Percentiles rank a stretch among this genome's conserved stretches.
Evolutionary conservation across 1,284 basidiomycete species (phyloP).

Genomic region (Irpex lacteus): DNA sequence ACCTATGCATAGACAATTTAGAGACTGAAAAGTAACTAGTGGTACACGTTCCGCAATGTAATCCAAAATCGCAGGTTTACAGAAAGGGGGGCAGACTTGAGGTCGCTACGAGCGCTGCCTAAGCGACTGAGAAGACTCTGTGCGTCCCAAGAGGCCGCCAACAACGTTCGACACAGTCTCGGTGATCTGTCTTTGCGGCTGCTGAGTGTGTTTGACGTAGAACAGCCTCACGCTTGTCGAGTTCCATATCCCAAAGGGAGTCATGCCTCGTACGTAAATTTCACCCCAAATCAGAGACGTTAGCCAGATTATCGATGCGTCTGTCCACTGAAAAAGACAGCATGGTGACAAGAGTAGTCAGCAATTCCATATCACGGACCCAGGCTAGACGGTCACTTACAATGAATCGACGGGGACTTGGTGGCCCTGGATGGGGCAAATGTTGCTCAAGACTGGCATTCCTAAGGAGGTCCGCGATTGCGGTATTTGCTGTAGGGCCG

Average conservation of each 20-base stretch:
- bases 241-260: conserved; percentile 83
- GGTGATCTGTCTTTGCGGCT: conserved; percentile 66
- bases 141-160: conserved; percentile 51
- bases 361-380: too few species aligned
- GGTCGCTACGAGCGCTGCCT: conserved; percentile 16
- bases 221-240: conserved; percentile 85
- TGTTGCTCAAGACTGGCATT: conserved; percentile 63
- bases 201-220: conserved; percentile 80
- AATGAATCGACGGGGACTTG: conserved; percentile 70
- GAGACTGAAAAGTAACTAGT: neutral
- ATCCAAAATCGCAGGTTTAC: neutral
- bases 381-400: conserved; percentile 37
- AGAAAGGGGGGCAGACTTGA: neutral
- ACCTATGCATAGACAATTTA: neutral
- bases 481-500: conserved; percentile 61
- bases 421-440: conserved; percentile 65
- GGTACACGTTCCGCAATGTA: neutral
- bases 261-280: conserved; percentile 86
- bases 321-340: conserved; percentile 68
- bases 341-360: too few species aligned
- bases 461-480: conserved; percentile 69
- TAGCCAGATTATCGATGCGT: conserved; percentile 86
- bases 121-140: conserved; percentile 31
- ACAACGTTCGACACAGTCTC: conserved; percentile 76
- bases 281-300: conserved; percentile 92